A percentile compares a stretch with the other conserved stretches of the same genome.
Conservation (phyloP, 2,329 filamentous ascomycete species). For the Aspergillus tamarii region DNA sequence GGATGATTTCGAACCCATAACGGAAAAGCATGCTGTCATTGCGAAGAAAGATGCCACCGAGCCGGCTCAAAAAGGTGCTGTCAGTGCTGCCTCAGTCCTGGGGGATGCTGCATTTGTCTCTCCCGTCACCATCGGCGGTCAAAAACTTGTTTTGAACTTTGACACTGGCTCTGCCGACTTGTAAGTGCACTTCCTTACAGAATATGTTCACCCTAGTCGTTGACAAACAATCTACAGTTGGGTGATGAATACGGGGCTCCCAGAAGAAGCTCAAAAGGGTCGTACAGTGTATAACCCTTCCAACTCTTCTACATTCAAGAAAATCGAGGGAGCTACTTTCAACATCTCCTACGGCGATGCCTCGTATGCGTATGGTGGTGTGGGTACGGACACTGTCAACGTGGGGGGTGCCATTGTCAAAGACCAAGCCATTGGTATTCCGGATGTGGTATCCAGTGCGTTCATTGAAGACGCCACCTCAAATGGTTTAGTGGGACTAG, state of each 20-base stretch:
- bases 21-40: conserved; percentile 28
- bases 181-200: conserved; percentile 42
- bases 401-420: conserved; percentile 67
- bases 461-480: conserved; percentile 64
- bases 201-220: background rate
- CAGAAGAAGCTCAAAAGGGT: conserved; percentile 46
- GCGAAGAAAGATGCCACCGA: conserved; percentile 30
- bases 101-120: conserved; percentile 72
- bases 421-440: conserved; percentile 69
- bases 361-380: conserved; percentile 63
- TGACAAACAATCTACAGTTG: conserved; percentile 51
- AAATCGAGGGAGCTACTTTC: conserved; percentile 58
- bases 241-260: conserved; percentile 68
- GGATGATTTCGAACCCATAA: conserved; percentile 38
- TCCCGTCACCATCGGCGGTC: conserved; percentile 70
- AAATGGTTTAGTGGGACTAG: conserved; percentile 72
- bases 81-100: conserved; percentile 65
- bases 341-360: conserved; percentile 71
- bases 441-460: conserved; percentile 59
- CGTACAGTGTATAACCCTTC: conserved; percentile 61
- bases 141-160: conserved; percentile 70
- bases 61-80: conserved; percentile 55
- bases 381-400: conserved; percentile 69
- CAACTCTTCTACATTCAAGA: conserved; percentile 56
- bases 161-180: conserved; percentile 77